Base-by-base conservation (phyloP, 257 asterid species). In the Primulina tabacum region DNA sequence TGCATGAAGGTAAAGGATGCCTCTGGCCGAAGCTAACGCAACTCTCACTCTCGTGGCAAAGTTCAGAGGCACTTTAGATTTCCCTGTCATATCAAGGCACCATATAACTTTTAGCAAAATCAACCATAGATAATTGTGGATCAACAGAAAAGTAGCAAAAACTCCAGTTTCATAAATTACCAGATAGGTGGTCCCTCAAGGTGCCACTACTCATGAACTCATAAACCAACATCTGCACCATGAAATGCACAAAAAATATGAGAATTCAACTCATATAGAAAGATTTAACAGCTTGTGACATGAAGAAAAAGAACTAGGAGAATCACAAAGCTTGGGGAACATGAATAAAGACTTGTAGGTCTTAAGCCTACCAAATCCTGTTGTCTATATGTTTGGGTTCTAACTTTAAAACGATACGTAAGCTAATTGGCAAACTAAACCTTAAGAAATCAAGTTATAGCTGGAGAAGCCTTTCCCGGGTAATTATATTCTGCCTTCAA, bases 141-240 rank as follows among this genome's bases (percentile, higher is more conserved):
- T 7, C 24, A 57, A 64, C 14, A 47, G 14, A 67, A 50, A 64
- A 52, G n/a, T 24, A 33, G n/a, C 43, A 47, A 30, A 7, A 50
- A 64, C 5, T 60, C n/a, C n/a, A 62, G 55, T 37, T 67, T 67
- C 11, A 38, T 53, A 30, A 68, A 73, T 69, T 87, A 89, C 99
- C 92, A 17, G 95, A 94, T 62, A 94, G 76, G 80, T 89, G 93
- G 77, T 94, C 98, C 79, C 99, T 81, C 73, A 91, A 75, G 77
- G 85, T 89, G 30, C 98, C 98, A 47, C 91, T 85, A 10, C 96
- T 79, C 98, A 94, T 89, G 86, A 85, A 89, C 72, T 94, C 98
- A 59, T 94, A 94, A 62, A 94, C 77, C 90, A 94, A 73, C 97
- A 94, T 94, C 98, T 94, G 97, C 86, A 82, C 69, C 26, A 68